Evolutionary conservation across 2,329 filamentous ascomycete genomes (phyloP).

Genomic region (Trichoderma sp.): DNA sequence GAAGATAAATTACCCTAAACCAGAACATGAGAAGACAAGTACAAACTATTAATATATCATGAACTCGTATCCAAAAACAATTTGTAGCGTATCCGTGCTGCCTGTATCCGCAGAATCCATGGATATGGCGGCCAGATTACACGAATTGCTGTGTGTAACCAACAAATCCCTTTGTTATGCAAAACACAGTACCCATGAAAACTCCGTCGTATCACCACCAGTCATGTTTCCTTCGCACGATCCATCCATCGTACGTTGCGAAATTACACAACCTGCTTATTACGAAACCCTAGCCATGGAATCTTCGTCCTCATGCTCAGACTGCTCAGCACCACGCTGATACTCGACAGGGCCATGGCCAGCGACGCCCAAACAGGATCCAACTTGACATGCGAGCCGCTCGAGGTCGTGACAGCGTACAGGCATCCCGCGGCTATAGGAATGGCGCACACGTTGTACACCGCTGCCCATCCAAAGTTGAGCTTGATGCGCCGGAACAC

Average conservation of each 20-base stretch:
- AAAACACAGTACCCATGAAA: neutral
- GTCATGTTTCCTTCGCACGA: neutral
- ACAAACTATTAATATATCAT: neutral
- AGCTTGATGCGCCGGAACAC: constrained; percentile 80
- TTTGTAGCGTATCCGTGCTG: neutral
- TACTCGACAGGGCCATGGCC: constrained; percentile 90
- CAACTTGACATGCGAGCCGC: constrained; percentile 62
- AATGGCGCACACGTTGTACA: constrained; percentile 80
- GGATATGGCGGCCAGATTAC: too few relatives aligned
- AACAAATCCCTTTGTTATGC: neutral
- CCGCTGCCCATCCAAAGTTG: constrained; percentile 83
- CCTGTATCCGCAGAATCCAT: too few relatives aligned
- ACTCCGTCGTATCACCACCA: neutral
- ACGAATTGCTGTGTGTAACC: neutral
- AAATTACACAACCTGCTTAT: constrained; percentile 22
- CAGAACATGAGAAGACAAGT: neutral
- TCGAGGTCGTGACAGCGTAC: constrained; percentile 58
- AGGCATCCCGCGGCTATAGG: constrained; percentile 81
- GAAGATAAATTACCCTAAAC: neutral
- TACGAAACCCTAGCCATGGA: constrained; percentile 49
- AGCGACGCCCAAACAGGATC: constrained; percentile 86
- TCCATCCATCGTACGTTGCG: neutral
- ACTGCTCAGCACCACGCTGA: constrained; percentile 85
- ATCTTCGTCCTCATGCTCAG: constrained; percentile 64
- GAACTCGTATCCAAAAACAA: neutral